Base-by-base conservation (phyloP, 768 basidiomycete species). In the Termitomyces sp. region DNA sequence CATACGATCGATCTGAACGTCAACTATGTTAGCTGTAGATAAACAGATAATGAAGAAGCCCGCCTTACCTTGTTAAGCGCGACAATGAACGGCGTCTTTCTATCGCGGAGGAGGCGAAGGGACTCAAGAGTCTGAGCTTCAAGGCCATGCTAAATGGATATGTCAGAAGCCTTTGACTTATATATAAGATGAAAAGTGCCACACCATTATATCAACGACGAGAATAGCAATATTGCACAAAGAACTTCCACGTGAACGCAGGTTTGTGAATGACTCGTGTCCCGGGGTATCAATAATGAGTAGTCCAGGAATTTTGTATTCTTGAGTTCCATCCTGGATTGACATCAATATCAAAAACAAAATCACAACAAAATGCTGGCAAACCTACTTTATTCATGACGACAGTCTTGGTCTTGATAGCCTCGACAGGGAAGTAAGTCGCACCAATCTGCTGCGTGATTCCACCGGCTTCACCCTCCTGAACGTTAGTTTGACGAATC, bases 361-460 rank as follows among this genome's bases (percentile, higher is more conserved):
- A 44, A 18, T 51, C 40, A 9, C 30, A 40, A 26, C 10, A 13
- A 4, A 30, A 6, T 20, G 28, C 26, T 20, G 38, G 12, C 10
- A 53, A 33, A 47, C 71, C 55, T 62, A 87, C 92, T 73, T 82
- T 88, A 75, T 98, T 96, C 76, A 98, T 75, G n/a, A 98, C 94
- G 14, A 79, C 79, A 6, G 97, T 98, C 80, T 98, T 98, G 42
- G 82, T 83, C 74, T 86, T 85, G 72, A 99, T 97, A 7, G 96
- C 95, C 6, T 93, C 90, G 33, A 90, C 88, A 36, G 97, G 97
- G 85, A 99, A 98, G 78, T 95, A 99, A 0, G 97, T 98, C 22
- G 97, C 97, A 79, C 97, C 97, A 63, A 99, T 99, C 72, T 99
- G 97, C 72, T 98, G 97, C 0, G 97, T 99, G 72, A 99, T 99